Evolutionary conservation across 179 eudicot species (phyloP), one percentile per base, ranked within the genome.

Genomic region (Spergularia azorica): DNA sequence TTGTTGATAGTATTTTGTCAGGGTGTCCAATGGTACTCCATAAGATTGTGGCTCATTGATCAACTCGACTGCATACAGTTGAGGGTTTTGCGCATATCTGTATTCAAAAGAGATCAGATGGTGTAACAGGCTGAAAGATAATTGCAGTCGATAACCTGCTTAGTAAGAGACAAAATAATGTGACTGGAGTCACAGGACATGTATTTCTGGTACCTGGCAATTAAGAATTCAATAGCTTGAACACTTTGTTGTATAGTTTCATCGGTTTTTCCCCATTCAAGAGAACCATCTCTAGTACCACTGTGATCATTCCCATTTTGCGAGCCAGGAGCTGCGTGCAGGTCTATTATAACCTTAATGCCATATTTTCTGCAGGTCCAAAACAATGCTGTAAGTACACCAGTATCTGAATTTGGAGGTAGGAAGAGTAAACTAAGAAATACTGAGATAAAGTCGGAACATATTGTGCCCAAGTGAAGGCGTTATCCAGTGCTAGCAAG

Each of bases 301-400:
- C 98, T 93, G 46, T 90, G 97, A 66, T 88, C 95, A 20, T 59
- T 64, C 5, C 90, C 89, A 79, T 91, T 93, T 72, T 93, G 97
- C 38, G 97, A 91, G 6, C 92, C 95, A 0, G 92, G 92, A 74
- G 95, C 95, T 62, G 93, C 94, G 54, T 91, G 97, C 7, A 93
- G 88, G 79, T 93, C 96, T 11, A 93, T 64, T 51, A 93, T 89
- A 1, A 90, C 91, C 81, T 85, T 72, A 58, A 89, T 41, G 38
- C 71, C 81, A 57, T 91, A 87, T 78, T 91, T 88, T 67, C 96
- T 91, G 84, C 80, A 77, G 54, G 48, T 32, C 16, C 46, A 57
- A 20, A 56, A 1, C 9, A 70, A 16, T 16, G 13, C 11, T 56
- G 0, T 15, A 15, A 13, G 8, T 21, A 6, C 6, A 4, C 20